Evolutionary conservation across 768 basidiomycete species (phyloP), one percentile per base, ranked within the genome.

Genomic region (Suillus subluteus): DNA sequence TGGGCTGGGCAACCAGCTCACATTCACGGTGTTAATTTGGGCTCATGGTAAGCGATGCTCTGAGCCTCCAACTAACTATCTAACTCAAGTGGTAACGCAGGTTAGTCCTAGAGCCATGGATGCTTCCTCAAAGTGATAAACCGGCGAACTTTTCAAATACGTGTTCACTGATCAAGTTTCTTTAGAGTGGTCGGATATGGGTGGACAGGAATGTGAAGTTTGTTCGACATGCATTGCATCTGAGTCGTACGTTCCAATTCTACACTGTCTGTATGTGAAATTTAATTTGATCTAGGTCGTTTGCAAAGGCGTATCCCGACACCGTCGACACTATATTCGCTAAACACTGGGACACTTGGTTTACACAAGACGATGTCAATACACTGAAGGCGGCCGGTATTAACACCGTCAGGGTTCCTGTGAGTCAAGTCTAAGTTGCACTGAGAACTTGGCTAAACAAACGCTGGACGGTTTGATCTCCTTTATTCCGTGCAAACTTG

Each of bases 1-100:
- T 44, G 43, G 43, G 18, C 43, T 44, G 69, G 69, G 37, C 74
- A 35, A 30, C 63, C 52, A 1, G 72, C 69, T 26, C 88, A 89
- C 68, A 87, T 90, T 21, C 87, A 90, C 71, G 90, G 91, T 55
- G 89, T 91, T 4, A 91, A 92, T 72, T 73, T 92, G 38, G 88
- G 90, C 13, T 87, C 86, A 64, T 90, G 88, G 88, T 85, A 67
- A 23, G 81, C 61, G 37, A 58, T 38, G 3, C 9, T 5, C 11
- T n/a, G 7, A n/a, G 26, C 15, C 62, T 11, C 16, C 8, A 26
- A 35, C 23, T 15, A 38, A 18, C 15, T 41, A 48, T 40, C 68
- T 50, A 59, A 67, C 69, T 46, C 59, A 30, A 50, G 58, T 26
- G 58, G 56, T 48, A 67, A 1, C 9, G 9, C 37, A 37, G 37